phyloP scores from a whole-genome alignment of 2,329 filamentous ascomycete species.

The Colletotrichum sp. region DNA sequence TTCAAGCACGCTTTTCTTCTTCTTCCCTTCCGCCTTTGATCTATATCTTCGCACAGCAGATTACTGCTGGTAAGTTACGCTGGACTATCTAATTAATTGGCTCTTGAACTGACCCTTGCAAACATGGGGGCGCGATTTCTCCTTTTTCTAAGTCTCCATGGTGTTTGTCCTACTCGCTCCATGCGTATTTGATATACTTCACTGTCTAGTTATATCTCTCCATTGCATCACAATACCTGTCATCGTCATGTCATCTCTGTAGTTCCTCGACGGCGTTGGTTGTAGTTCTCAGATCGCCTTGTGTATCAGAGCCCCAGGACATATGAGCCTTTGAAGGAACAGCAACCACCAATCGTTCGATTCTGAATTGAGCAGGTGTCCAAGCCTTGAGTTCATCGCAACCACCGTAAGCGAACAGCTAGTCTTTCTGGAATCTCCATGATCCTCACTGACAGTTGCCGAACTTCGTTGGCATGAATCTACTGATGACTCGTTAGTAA shows the following conservation, averaged over 20 bases:
- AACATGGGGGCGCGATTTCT: background rate
- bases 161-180: background rate
- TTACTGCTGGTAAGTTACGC: background rate
- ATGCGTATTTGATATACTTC: background rate
- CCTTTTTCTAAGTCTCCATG: background rate
- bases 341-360: background rate
- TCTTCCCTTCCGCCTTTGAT: background rate
- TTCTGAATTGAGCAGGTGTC: background rate
- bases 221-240: background rate
- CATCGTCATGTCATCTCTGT: background rate
- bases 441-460: background rate
- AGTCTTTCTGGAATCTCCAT: background rate
- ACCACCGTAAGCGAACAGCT: background rate
- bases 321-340: background rate
- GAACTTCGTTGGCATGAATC: background rate
- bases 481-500: background rate
- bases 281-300: background rate
- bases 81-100: fast-evolving
- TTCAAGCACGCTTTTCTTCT: fast-evolving
- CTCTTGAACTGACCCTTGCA: background rate
- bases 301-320: background rate
- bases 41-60: background rate
- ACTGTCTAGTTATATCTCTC: background rate
- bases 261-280: background rate
- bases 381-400: background rate